phyloP scores from a whole-genome alignment of 805 yeast genomes.

The Ogataea polymorpha region DNA sequence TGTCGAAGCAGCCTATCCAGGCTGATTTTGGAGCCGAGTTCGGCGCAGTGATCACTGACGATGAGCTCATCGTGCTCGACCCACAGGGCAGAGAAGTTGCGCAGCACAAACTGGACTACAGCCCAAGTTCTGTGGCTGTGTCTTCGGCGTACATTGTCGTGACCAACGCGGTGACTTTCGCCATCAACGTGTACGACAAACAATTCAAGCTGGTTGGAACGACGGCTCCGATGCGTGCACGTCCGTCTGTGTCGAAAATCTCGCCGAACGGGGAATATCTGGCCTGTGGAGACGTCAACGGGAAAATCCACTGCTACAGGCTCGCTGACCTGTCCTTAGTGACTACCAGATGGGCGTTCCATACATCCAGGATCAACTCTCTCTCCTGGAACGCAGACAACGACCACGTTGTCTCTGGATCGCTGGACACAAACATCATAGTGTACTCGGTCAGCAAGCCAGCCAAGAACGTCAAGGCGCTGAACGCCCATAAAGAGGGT shows the following conservation, averaged over 20 bases:
- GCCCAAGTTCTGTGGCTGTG: constrained; percentile 47
- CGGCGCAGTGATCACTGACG: constrained; percentile 45
- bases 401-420: constrained; percentile 70
- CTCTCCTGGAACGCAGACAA: constrained; percentile 80
- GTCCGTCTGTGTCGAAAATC: constrained; percentile 59
- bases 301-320: constrained; percentile 77
- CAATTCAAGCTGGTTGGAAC: constrained; percentile 13
- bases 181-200: constrained; percentile 38
- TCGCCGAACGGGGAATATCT: constrained; percentile 67
- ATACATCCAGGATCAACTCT: constrained; percentile 73
- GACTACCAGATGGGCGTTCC: constrained; percentile 95
- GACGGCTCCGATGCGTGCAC: constrained; percentile 49
- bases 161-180: constrained; percentile 42
- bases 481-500: constrained; percentile 88
- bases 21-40: constrained; percentile 37
- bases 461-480: constrained; percentile 64
- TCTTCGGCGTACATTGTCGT: constrained; percentile 44
- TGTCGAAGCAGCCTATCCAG: constrained; percentile 48
- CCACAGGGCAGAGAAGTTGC: constrained; percentile 30
- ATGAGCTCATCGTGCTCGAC: constrained; percentile 36
- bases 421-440: constrained; percentile 78
- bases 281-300: constrained; percentile 85
- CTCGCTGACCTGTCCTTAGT: constrained; percentile 50
- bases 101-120: constrained; percentile 32
- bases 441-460: constrained; percentile 80